Evolutionary conservation across 2,329 filamentous ascomycete species (phyloP), one percentile per base, ranked within the genome.

Genomic region (Sarocladium strictum): DNA sequence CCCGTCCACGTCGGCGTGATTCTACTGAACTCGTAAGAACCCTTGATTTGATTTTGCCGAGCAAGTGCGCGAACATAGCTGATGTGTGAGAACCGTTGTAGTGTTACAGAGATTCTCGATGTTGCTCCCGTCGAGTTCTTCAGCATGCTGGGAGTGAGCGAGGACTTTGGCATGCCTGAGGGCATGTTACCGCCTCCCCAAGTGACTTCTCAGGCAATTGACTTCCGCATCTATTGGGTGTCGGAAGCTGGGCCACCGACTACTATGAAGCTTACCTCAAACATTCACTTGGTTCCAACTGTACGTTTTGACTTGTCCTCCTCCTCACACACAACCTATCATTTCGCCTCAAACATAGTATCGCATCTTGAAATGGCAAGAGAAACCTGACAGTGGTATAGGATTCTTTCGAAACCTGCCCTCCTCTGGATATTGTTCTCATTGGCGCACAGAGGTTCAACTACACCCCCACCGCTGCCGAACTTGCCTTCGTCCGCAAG

Each of bases 381-480:
- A n/a, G n/a, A n/a, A n/a, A n/a, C n/a, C n/a, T n/a, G n/a, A n/a
- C n/a, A n/a, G n/a, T n/a, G n/a, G n/a, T 14, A 29, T 19, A 74
- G 71, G 64, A 75, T 57, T 67, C 68, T 0, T 75, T 73, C 26
- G 64, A 65, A 2, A 65, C 64, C 1, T 74, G 71, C 43, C 72
- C 72, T 0, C 58, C 64, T 1, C 63, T 76, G 6, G 73, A 76
- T 55, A 67, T 75, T 50, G 67, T 69, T n/a, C 63, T 75, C 41
- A 69, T 74, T 54, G 72, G 73, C 1, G 72, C 73, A 5, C 61
- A 67, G 29, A 35, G 61, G 10, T 2, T 57, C 1, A 29, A 45
- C 2, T 69, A 74, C 53, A 55, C 58, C 3, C 60, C 62, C 3
- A 70, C 51, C n/a, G 62, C 65, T 10, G 56, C 59, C 4, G 72